Base-by-base conservation (phyloP, 169 alveolate species). In the Plasmodium reichenowi region DNA sequence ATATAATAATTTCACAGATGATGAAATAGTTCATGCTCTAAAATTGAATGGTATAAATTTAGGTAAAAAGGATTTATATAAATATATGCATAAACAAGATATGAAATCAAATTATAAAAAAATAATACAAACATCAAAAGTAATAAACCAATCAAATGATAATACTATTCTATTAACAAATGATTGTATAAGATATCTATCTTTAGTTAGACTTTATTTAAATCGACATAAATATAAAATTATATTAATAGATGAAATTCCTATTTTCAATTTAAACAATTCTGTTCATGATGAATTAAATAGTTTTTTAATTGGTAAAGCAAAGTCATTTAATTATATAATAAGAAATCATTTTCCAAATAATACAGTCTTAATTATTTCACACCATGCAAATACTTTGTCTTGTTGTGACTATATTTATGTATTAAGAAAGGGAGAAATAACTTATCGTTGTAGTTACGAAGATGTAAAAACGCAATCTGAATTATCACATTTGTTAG, bases 241-340 rank as follows among this genome's bases (percentile, higher is more conserved):
- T 56, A 78, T 95, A 26, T 75, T 95, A 68, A 87, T 95, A 38
- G 97, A 95, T 78, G 97, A 95, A 71, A 96, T 96, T 70, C 97
- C 97, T n/a, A 70, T 56, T 85, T 60, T 85, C 17, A 62, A 43
- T 85, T 63, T 68, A 67, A 45, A 48, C 50, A 85, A 32, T 9
- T 29, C 38, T 4, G 50, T 58, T 13, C 10, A 85, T 38, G 26
- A 54, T 6, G 12, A 85, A 26, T 50, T 50, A 12, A 73, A 58
- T 48, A 13, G 70, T 66, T 72, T 67, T 43, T 63, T 76, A 4
- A 48, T 50, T 38, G 60, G 71, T 29, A 43, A 76, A 10, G 76
- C 68, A 64, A 76, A 76, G 24, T 76, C 89, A 17, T 66, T 76
- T 50, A 66, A 76, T 76, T 76, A 76, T 64, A 76, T 76, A 24